Conservation (phyloP, 2,329 filamentous ascomycete species). For the Zarea fungicola region DNA sequence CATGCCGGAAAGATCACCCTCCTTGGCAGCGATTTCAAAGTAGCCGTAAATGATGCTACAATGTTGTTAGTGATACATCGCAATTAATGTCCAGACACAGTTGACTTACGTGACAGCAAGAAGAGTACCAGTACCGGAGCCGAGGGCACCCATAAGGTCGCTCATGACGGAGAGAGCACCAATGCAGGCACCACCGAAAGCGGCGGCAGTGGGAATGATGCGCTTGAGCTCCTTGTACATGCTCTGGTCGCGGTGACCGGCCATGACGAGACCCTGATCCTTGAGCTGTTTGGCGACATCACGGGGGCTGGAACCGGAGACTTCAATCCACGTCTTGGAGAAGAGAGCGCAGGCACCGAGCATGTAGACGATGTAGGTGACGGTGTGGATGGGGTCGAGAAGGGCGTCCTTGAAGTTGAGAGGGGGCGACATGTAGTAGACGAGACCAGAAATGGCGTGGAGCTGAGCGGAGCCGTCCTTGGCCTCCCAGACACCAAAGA, state of each 20-base stretch:
- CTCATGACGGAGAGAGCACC: constrained; percentile 92
- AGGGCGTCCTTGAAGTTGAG: constrained; percentile 97
- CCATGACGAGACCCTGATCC: constrained; percentile 99
- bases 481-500: constrained; percentile 97
- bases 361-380: constrained; percentile 96
- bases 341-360: constrained; percentile 95
- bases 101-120: constrained; percentile 91
- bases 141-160: constrained; percentile 91
- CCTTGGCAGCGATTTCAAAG: constrained; percentile 98
- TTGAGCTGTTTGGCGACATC: constrained; percentile 99
- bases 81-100: background rate
- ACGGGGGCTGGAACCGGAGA: constrained; percentile 93
- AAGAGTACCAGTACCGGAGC: constrained; percentile 94
- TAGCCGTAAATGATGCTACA: constrained; percentile 95
- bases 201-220: constrained; percentile 95
- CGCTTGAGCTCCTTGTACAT: constrained; percentile 99
- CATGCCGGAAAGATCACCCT: constrained; percentile 86
- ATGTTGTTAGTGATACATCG: constrained; percentile 28
- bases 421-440: constrained; percentile 99
- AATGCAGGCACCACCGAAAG: constrained; percentile 98
- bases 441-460: constrained; percentile 84
- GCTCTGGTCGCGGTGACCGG: constrained; percentile 97
- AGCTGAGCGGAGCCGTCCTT: constrained; percentile 95
- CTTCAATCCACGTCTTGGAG: constrained; percentile 99
- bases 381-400: constrained; percentile 93